Evolutionary conservation across 495 filamentous ascomycete species (phyloP), one percentile per base, ranked within the genome.

Genomic region (Neurospora terricola): DNA sequence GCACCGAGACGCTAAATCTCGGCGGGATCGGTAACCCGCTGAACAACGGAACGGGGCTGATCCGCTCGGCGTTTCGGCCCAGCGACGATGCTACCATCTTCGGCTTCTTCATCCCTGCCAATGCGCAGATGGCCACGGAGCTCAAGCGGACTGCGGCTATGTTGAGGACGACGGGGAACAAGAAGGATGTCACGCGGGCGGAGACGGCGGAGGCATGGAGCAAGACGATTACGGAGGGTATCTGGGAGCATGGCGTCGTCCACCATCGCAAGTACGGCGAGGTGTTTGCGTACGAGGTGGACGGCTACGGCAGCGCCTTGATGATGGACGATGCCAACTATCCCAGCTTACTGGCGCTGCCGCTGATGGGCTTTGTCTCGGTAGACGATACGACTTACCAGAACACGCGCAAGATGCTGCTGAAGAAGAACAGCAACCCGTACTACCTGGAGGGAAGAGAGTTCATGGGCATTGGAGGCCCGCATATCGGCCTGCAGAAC

Each of bases 251-350:
- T 76, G 96, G 92, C n/a, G 91, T 97, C 14, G 91, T 98, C n/a
- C 81, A 84, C 4, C 94, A 97, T 77, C 87, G 90, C 75, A 90
- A 87, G 54, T 97, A 91, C 75, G 96, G 96, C 38, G 84, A 91
- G 27, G 96, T 99, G 5, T 99, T 97, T 79, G 96, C 96, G 7
- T 99, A 91, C 78, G 96, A 99, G 81, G 93, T 98, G 16, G 96
- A 99, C 79, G 96, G 96, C 1, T 99, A 96, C 76, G 96, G 96
- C 68, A 94, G 92, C 14, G 86, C 89, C 5, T 92, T 97, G 70
- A 81, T 99, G 38, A 98, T 99, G 96, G 96, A 99, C 76, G 96
- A 99, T 79, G 96, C 96, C 14, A 99, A 99, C 76, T 88, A 98
- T 43, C 96, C 96, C 1, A 97, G 94, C 0, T 83, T 99, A 11